Conservation (phyloP, 345 rosid genomes). For the Camelina laxa region DNA sequence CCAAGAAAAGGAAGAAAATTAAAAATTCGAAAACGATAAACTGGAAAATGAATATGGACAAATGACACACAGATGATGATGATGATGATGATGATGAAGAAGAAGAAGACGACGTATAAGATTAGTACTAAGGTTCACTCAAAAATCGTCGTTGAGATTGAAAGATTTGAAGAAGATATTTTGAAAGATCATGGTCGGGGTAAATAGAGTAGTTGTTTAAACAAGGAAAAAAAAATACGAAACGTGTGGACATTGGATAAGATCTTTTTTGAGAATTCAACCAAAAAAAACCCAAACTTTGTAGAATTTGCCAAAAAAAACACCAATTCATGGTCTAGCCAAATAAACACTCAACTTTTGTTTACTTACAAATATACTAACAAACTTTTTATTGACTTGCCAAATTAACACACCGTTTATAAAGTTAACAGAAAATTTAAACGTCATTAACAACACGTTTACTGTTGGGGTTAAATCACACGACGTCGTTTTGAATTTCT, state of each 20-base stretch:
- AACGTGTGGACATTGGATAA: conserved; percentile 39
- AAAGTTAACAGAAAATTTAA: no score
- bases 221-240: neutral
- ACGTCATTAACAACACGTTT: no score
- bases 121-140: conserved; percentile 15
- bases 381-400: no score
- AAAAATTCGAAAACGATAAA: neutral
- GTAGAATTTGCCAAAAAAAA: no score
- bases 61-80: neutral
- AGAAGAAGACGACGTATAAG: conserved; percentile 2
- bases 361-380: no score
- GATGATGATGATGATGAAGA: conserved; percentile 13
- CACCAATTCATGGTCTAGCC: no score
- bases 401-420: no score
- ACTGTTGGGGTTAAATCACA: no score
- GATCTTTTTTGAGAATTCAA: conserved; percentile 28
- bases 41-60: conserved; percentile 28
- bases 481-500: no score
- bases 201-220: no score
- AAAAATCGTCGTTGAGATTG: conserved; percentile 23
- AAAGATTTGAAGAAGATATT: conserved; percentile 28
- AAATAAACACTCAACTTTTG: no score
- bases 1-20: neutral
- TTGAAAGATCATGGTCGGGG: conserved; percentile 19
- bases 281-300: no score